Evolutionary conservation across 2,329 filamentous ascomycete genomes (phyloP).

Genomic region (Apiospora arundinis): DNA sequence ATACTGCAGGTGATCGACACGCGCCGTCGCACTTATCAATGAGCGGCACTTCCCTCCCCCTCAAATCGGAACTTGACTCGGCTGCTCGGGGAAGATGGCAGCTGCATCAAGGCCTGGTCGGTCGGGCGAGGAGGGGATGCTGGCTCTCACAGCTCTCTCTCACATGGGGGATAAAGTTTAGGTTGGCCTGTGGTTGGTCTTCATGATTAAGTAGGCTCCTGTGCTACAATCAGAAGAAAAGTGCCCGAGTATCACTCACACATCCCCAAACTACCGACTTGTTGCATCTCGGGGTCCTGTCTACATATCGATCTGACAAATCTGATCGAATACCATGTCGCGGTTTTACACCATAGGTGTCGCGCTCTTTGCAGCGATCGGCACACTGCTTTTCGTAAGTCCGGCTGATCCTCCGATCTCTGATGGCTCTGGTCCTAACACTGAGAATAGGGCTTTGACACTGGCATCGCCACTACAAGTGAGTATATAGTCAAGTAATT

Average conservation of each 20-base stretch:
- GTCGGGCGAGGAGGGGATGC: background rate
- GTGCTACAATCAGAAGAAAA: background rate
- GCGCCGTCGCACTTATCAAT: background rate
- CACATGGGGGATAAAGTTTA: background rate
- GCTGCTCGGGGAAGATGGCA: background rate
- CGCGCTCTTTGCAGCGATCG: slow-evolving; percentile 63
- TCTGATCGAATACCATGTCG: background rate
- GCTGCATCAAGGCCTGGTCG: background rate
- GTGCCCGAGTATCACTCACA: background rate
- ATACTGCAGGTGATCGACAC: slow-evolving; percentile 3
- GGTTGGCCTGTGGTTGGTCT: background rate
- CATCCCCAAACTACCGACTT: background rate
- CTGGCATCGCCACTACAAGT: slow-evolving; percentile 66
- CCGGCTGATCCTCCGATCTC: background rate
- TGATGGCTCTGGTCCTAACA: slow-evolving; percentile 10
- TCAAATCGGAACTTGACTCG: background rate
- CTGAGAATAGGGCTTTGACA: slow-evolving; percentile 58
- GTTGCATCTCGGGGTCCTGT: background rate
- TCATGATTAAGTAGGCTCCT: background rate
- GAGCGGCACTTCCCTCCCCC: background rate
- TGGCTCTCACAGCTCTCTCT: too few relatives aligned
- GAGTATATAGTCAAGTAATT: background rate
- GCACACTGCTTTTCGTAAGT: slow-evolving; percentile 63
- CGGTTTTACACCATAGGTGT: slow-evolving; percentile 54
- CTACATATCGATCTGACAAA: background rate